Base-by-base conservation (phyloP, 352 stramenopile genomes). In the Pythium dissimile region DNA sequence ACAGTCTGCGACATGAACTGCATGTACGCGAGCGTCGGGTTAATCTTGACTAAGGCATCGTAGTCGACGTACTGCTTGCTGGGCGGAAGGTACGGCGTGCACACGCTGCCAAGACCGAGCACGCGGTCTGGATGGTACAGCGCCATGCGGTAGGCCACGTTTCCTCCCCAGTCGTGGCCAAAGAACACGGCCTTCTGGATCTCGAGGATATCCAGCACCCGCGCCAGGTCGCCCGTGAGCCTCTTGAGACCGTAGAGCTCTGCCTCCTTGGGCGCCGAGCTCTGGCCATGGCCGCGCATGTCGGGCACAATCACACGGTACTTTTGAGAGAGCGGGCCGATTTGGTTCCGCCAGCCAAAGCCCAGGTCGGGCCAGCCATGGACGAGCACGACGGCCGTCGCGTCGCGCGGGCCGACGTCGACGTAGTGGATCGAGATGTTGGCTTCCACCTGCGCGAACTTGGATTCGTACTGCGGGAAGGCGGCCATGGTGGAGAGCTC, bases 81-180 rank as follows among this genome's bases (percentile, higher is more conserved):
- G 15, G 69, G 72, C 2, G 82, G 80, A 3, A 66, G 73, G 65
- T 85, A 89, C 20, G 82, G 77, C 39, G 82, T 92, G 63, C 76
- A 86, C 18, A 92, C 52, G n/a, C 77, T 69, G 21, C 67, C 71
- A 0, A 86, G 71, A 1, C 71, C 81, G 21, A 82, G 32, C 23
- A 88, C 75, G 9, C 81, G 76, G 18, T 72, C 21, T 8, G 78
- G 78, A 37, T 88, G 75, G 64, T 84, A 86, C 18, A 87, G 64
- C n/a, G 71, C 84, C 66, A 91, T 84, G 52, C 71, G 75, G 72
- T 73, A 91, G 27, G 84, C 76, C 39, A 78, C 69, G 11, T 60
- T 62, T 20, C 78, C 81, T 50, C 81, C 81, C 81, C 81, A 91
- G 50, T 91, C 78, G 56, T 91, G 81, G 31, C 81, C 81, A 30